Evolutionary conservation across 129 eudicot genomes (phyloP).

Genomic region (Centella asiatica): DNA sequence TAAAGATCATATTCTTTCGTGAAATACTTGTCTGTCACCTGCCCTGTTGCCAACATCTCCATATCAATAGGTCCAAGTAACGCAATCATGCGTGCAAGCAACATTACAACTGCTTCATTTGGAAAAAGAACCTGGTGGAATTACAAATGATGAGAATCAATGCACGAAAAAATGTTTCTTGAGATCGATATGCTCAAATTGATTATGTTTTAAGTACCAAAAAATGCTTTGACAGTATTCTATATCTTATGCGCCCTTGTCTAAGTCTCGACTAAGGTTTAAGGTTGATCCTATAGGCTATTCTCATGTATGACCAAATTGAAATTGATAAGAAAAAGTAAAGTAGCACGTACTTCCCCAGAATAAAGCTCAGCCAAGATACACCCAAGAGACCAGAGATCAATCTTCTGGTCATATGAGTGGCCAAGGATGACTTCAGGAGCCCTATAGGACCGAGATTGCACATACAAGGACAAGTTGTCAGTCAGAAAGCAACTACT

Average conservation of each 20-base stretch:
- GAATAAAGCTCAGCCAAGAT: conserved; percentile 78
- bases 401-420: conserved; percentile 76
- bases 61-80: conserved; percentile 77
- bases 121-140: conserved; percentile 75
- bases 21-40: conserved; percentile 80
- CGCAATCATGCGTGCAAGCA: conserved; percentile 83
- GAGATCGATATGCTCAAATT: not conserved
- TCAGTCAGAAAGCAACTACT: conserved; percentile 88
- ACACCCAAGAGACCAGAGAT: conserved; percentile 96
- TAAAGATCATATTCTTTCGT: conserved; percentile 73
- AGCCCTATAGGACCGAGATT: conserved; percentile 96
- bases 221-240: not conserved
- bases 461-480: conserved; percentile 71
- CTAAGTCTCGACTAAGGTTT: no score
- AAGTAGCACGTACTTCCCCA: conserved; percentile 61
- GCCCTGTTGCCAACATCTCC: conserved; percentile 72
- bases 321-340: not conserved
- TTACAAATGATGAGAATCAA: conserved; percentile 3
- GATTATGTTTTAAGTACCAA: no score
- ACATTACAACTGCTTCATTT: conserved; percentile 55
- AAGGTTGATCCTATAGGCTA: not conserved
- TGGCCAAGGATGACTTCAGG: conserved; percentile 96
- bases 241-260: not conserved
- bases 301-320: not conserved
- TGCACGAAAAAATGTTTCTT: not conserved